Evolutionary conservation across 345 rosid genomes (phyloP).

Genomic region (Eucalyptus curtisii): DNA sequence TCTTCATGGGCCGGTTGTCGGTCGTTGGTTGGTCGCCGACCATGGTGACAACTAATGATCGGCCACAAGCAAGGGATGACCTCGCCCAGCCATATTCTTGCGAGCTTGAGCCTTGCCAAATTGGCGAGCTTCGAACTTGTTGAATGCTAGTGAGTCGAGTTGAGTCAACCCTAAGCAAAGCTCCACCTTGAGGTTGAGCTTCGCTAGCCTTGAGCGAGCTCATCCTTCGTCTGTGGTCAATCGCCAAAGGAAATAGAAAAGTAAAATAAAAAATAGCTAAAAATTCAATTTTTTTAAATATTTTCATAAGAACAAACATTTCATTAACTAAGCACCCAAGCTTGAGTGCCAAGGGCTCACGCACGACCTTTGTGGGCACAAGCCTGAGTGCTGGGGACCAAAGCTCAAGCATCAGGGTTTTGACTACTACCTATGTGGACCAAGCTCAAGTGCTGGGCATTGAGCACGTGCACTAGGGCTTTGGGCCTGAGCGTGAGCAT

Average conservation of each 20-base stretch:
- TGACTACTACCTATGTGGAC: not conserved
- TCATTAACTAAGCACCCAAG: fast-evolving
- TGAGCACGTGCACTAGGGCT: not conserved
- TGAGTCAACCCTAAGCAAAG: no score
- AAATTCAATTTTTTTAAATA: fast-evolving
- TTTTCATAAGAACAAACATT: not conserved
- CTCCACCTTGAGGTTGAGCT: no score
- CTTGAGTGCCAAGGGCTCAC: not conserved
- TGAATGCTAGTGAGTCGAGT: no score
- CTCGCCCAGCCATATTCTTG: no score
- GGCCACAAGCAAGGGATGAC: no score
- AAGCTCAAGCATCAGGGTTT: fast-evolving
- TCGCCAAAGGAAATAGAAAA: no score
- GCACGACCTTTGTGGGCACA: fast-evolving
- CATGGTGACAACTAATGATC: fast-evolving
- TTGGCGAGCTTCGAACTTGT: no score
- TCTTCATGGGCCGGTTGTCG: fast-evolving
- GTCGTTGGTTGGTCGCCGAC: fast-evolving
- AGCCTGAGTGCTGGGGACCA: not conserved
- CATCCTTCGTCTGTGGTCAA: fast-evolving
- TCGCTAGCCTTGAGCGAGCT: not conserved
- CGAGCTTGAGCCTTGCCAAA: no score
- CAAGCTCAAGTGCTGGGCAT: not conserved
- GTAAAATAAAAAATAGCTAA: not conserved
- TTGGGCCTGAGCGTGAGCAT: fast-evolving